Percentiles rank a stretch among this genome's conserved stretches.
These are phyloP conservation scores for Cercospora sp. DNA, from an alignment of 2,329 filamentous ascomycete genomes.

Conservation along the genomic window DNA sequence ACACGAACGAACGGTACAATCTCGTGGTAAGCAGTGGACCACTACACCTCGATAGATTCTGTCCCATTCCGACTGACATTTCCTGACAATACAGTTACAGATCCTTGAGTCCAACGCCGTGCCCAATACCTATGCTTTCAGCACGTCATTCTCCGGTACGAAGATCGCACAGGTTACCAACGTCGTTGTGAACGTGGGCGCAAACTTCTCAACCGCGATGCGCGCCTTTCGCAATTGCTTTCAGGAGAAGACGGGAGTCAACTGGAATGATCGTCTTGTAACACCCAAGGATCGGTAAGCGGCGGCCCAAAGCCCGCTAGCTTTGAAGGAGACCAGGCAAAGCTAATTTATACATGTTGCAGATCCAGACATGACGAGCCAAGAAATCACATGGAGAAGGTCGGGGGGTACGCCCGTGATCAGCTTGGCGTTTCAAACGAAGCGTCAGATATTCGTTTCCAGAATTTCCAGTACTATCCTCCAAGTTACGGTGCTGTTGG, in stretches of 20 bases:
- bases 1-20: constrained; percentile 59
- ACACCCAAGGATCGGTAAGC: constrained; percentile 24
- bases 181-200: constrained; percentile 37
- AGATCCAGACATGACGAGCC: background rate
- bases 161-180: constrained; percentile 23
- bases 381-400: background rate
- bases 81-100: constrained; percentile 45
- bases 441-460: constrained; percentile 1
- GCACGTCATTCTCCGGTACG: constrained; percentile 39
- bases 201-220: constrained; percentile 39
- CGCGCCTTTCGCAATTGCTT: constrained; percentile 44
- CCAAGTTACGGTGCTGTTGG: constrained; percentile 19
- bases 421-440: background rate
- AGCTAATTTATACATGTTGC: background rate
- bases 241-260: constrained; percentile 41
- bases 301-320: background rate
- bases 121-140: constrained; percentile 63
- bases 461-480: constrained; percentile 22
- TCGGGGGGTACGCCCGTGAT: constrained; percentile 4
- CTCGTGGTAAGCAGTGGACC: constrained; percentile 52
- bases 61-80: constrained; percentile 9
- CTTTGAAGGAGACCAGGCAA: background rate
- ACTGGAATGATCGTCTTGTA: constrained; percentile 45
- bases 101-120: constrained; percentile 65
- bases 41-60: background rate